These are phyloP conservation scores for Nemophila menziesii DNA, from an alignment of 257 asterid genomes.

Conservation along the genomic window DNA sequence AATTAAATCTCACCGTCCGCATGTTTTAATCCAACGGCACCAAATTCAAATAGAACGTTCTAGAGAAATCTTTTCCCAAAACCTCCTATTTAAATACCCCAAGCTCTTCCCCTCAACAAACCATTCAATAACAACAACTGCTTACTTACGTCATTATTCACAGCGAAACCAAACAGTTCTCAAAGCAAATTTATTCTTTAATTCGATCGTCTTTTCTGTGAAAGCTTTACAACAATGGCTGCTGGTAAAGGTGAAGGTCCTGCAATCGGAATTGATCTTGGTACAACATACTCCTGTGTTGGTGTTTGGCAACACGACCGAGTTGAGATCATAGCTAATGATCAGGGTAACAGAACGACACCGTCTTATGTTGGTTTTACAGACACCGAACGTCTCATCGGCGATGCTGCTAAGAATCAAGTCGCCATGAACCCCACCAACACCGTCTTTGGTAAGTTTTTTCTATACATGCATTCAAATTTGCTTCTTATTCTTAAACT, in stretches of 20 bases:
- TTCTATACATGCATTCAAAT: neutral
- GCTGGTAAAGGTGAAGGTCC: conserved; percentile 32
- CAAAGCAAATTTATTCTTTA: too few species aligned
- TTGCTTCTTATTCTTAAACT: too few species aligned
- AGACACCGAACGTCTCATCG: conserved; percentile 29
- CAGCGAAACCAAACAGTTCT: neutral
- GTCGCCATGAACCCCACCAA: conserved; percentile 33
- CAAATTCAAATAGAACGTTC: conserved; percentile 15
- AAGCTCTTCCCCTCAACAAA: too few species aligned
- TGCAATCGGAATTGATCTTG: conserved; percentile 27
- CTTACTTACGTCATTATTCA: too few species aligned
- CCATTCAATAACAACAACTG: too few species aligned
- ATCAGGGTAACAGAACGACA: conserved; percentile 31
- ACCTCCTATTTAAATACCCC: neutral
- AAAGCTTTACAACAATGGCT: too few species aligned
- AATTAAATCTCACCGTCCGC: too few species aligned
- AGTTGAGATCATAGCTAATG: conserved; percentile 27
- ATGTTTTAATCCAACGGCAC: conserved; percentile 9
- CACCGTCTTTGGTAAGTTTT: conserved; percentile 31
- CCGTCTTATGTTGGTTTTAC: conserved; percentile 36
- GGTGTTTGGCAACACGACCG: conserved; percentile 34
- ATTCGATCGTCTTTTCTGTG: too few species aligned
- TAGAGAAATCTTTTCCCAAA: conserved; percentile 6
- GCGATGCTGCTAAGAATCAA: conserved; percentile 38
- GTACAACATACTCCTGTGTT: conserved; percentile 29